Percentiles rank a stretch among this genome's conserved stretches.
Evolutionary conservation across 768 basidiomycete species (phyloP).

Genomic region (Lentinula guzmanii): DNA sequence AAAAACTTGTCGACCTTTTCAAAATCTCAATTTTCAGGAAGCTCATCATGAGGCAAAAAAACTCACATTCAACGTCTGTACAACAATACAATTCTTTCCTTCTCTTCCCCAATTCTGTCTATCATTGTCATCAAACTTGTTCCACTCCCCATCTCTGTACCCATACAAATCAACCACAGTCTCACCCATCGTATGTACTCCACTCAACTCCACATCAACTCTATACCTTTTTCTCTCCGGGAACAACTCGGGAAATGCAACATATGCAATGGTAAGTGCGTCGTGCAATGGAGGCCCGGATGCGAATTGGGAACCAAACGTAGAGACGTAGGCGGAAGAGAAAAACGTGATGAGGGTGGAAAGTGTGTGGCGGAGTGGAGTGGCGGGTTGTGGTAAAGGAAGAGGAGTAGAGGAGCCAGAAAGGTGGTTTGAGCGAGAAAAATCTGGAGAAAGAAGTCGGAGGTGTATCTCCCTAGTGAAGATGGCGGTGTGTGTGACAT

Average conservation of each 20-base stretch:
- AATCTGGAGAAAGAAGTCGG: conserved; percentile 38
- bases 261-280: conserved; percentile 73
- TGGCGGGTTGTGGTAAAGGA: conserved; percentile 26
- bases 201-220: conserved; percentile 78
- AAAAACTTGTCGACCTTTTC: conserved; percentile 61
- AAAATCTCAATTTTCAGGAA: background rate
- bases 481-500: conserved; percentile 84
- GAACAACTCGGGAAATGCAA: conserved; percentile 67
- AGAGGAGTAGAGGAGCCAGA: background rate
- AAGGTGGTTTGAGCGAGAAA: background rate
- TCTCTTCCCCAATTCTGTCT: conserved; percentile 58
- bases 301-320: conserved; percentile 60
- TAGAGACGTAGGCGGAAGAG: conserved; percentile 61
- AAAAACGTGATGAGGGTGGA: conserved; percentile 75
- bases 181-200: conserved; percentile 63
- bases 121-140: conserved; percentile 44
- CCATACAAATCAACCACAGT: conserved; percentile 75
- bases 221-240: conserved; percentile 47
- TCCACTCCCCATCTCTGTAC: conserved; percentile 5
- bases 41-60: background rate
- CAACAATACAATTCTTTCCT: conserved; percentile 75
- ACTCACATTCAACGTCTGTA: conserved; percentile 62
- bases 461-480: conserved; percentile 51
- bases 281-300: conserved; percentile 88
- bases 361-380: conserved; percentile 61